phyloP scores from a whole-genome alignment of 2,329 filamentous ascomycete species.

The Neopestalotiopsis rosae region DNA sequence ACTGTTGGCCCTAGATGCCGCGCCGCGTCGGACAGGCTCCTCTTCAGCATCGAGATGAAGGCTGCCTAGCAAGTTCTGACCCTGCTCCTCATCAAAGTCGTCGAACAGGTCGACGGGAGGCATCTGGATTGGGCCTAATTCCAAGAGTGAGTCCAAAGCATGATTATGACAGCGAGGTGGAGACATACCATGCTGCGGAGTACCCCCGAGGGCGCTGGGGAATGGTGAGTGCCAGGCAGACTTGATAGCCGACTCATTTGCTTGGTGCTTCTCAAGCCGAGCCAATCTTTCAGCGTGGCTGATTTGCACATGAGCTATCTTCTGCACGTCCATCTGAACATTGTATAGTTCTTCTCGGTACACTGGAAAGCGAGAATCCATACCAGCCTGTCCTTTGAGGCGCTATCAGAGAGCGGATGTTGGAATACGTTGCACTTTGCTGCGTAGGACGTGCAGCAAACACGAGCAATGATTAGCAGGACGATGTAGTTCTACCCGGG shows the following conservation, averaged over 20 bases:
- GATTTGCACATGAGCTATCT: conserved; percentile 67
- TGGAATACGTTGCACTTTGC: neutral
- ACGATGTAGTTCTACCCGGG: neutral
- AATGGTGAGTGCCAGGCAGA: conserved; percentile 96
- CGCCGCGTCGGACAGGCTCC: conserved; percentile 81
- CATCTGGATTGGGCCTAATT: conserved; percentile 76
- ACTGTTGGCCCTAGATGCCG: conserved; percentile 91
- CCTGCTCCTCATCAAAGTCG: conserved; percentile 87
- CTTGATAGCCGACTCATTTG: conserved; percentile 72
- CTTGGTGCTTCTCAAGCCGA: conserved; percentile 69
- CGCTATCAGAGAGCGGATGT: neutral
- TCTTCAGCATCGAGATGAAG: conserved; percentile 88
- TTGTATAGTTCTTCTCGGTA: conserved; percentile 69
- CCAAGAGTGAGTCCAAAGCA: conserved; percentile 26
- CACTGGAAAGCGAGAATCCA: conserved; percentile 67
- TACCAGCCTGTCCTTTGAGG: conserved; percentile 44
- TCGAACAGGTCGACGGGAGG: conserved; percentile 86
- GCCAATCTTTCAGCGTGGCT: conserved; percentile 67
- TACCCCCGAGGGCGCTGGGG: conserved; percentile 81
- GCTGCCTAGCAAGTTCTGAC: conserved; percentile 78
- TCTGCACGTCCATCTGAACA: conserved; percentile 74
- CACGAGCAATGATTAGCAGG: conserved; percentile 19
- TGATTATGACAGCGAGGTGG: conserved; percentile 17
- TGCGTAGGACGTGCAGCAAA: conserved; percentile 18
- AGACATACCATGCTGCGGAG: conserved; percentile 81